phyloP scores from a whole-genome alignment of 768 basidiomycete species.

The Tylopilus balloui region DNA sequence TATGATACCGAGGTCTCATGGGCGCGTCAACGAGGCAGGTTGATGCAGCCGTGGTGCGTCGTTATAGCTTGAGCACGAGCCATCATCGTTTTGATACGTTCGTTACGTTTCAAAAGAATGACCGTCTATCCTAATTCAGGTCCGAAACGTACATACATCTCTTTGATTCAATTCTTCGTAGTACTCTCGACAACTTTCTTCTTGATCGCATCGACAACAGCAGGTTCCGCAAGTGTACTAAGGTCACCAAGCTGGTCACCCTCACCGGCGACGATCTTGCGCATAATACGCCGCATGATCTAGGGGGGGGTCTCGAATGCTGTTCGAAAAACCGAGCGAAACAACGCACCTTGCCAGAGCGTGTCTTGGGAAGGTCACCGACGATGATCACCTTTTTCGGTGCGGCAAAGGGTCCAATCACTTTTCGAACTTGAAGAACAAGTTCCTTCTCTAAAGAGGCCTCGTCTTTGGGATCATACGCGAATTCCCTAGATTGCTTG shows the following conservation, averaged over 20 bases:
- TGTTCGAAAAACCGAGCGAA: neutral
- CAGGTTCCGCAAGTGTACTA: conserved; percentile 87
- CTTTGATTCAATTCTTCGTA: conserved; percentile 14
- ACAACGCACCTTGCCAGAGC: conserved; percentile 75
- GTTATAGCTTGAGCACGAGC: no score
- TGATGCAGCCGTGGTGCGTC: no score
- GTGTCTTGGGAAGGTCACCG: conserved; percentile 86
- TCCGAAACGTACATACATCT: neutral
- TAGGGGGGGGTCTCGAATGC: conserved; percentile 17
- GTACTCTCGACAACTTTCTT: conserved; percentile 57
- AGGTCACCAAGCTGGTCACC: conserved; percentile 95
- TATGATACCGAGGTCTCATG: no score
- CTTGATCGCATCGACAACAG: conserved; percentile 82
- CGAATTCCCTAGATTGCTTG: conserved; percentile 61
- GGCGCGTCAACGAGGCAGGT: no score
- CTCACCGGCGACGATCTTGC: conserved; percentile 94
- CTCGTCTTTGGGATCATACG: conserved; percentile 68
- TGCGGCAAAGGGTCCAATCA: conserved; percentile 95
- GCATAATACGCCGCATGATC: conserved; percentile 95
- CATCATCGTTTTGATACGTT: no score
- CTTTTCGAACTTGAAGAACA: conserved; percentile 91
- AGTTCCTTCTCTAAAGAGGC: conserved; percentile 76
- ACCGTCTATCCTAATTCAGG: neutral
- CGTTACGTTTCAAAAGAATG: no score
- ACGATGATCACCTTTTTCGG: conserved; percentile 91